Percentiles rank a stretch among this genome's conserved stretches.
Evolutionary conservation across 768 basidiomycete genomes (phyloP).

Genomic region (Hericium erinaceus): DNA sequence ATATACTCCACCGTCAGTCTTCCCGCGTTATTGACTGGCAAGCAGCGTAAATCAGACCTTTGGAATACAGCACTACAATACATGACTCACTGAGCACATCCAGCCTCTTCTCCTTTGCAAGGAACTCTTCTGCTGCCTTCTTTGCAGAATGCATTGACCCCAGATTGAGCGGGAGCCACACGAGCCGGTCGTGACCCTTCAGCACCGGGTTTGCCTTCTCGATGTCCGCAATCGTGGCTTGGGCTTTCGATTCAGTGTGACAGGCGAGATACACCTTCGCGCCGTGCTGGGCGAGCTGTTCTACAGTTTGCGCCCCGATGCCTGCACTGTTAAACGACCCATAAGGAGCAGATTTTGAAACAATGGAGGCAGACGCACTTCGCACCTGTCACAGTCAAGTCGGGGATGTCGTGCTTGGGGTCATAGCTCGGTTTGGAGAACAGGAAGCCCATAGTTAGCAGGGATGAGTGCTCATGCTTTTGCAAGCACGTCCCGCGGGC

Average conservation of each 20-base stretch:
- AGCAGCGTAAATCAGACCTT: not conserved
- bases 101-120: conserved; percentile 39
- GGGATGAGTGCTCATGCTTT: too few relatives aligned
- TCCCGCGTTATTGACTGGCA: conserved; percentile 44
- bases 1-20: conserved; percentile 17
- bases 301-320: conserved; percentile 42
- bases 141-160: conserved; percentile 38
- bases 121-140: conserved; percentile 38
- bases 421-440: conserved; percentile 6
- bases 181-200: conserved; percentile 21
- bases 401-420: conserved; percentile 32
- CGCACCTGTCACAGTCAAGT: conserved; percentile 46
- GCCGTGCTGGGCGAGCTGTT: conserved; percentile 34
- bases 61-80: not conserved
- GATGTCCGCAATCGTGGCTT: conserved; percentile 14
- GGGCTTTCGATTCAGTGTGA: conserved; percentile 7
- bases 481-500: too few relatives aligned
- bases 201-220: not conserved
- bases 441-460: too few relatives aligned
- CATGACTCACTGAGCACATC: conserved; percentile 41
- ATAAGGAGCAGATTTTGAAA: not conserved
- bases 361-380: conserved; percentile 30
- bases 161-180: conserved; percentile 45
- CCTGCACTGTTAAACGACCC: conserved; percentile 25
- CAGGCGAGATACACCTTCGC: conserved; percentile 20